These are phyloP conservation scores for Emericellopsis atlantica DNA, from an alignment of 2,329 filamentous ascomycete genomes.

Conservation along the genomic window DNA sequence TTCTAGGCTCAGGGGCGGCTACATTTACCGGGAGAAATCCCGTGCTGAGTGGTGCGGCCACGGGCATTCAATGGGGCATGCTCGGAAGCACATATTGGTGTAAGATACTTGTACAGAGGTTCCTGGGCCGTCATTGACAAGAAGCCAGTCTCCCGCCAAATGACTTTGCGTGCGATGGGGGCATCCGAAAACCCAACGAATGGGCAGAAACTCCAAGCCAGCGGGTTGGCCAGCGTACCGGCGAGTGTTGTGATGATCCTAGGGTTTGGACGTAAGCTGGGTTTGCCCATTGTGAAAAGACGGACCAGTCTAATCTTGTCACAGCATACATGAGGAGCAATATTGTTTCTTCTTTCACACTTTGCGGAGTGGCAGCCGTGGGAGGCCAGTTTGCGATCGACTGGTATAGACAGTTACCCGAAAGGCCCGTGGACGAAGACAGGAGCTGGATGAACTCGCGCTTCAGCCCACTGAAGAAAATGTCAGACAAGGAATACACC, in stretches of 20 bases:
- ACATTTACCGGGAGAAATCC: constrained; percentile 57
- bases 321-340: not conserved
- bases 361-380: constrained; percentile 31
- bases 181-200: constrained; percentile 38
- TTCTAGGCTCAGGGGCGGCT: constrained; percentile 57
- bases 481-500: constrained; percentile 64
- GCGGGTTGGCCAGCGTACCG: constrained; percentile 50
- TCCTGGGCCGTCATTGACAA: constrained; percentile 3
- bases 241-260: constrained; percentile 1
- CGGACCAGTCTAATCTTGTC: not conserved
- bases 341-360: constrained; percentile 18
- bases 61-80: constrained; percentile 70
- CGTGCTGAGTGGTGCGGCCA: constrained; percentile 57
- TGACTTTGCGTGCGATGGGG: constrained; percentile 34
- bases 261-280: not conserved
- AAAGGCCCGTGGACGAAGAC: constrained; percentile 23
- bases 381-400: constrained; percentile 25
- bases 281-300: not conserved
- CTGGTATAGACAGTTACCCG: constrained; percentile 9
- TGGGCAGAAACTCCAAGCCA: constrained; percentile 52
- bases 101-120: constrained; percentile 13
- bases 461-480: constrained; percentile 58
- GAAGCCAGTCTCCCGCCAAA: constrained; percentile 30
- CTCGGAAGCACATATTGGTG: constrained; percentile 69
- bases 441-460: constrained; percentile 39